phyloP scores from a whole-genome alignment of 2,329 filamentous ascomycete species.

The Apiospora pterosperma region DNA sequence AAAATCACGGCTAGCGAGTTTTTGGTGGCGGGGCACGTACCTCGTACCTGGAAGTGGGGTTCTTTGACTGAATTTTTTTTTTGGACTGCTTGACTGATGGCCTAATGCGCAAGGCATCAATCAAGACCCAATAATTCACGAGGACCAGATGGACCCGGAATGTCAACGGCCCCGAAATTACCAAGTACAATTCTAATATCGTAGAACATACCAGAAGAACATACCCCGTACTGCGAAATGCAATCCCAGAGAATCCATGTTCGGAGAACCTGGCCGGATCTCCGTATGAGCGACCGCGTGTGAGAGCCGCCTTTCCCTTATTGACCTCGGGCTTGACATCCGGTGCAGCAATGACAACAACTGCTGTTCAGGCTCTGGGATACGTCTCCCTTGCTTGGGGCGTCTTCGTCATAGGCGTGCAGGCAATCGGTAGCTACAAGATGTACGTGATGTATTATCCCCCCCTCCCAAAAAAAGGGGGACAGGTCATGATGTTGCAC shows the following conservation, averaged over 20 bases:
- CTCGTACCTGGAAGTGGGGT: background rate
- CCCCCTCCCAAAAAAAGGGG: background rate
- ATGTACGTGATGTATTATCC: slow-evolving; percentile 38
- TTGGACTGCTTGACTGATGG: background rate
- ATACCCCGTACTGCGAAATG: background rate
- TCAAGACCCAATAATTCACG: background rate
- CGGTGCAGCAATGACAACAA: slow-evolving; percentile 12
- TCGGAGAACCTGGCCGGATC: background rate
- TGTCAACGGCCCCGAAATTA: background rate
- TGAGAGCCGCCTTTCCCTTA: background rate
- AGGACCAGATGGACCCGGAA: background rate
- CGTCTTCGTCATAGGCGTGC: slow-evolving; percentile 47
- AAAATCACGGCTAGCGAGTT: slow-evolving; percentile 5
- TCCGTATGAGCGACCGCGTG: background rate
- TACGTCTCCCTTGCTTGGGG: slow-evolving; percentile 51
- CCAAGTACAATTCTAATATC: background rate
- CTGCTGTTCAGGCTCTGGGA: slow-evolving; percentile 32
- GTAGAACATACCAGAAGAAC: too few species aligned
- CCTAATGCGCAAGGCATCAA: background rate
- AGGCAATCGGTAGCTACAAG: slow-evolving; percentile 52
- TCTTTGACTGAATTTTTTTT: background rate
- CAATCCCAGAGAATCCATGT: background rate
- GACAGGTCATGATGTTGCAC: background rate
- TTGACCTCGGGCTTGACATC: background rate
- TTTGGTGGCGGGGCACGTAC: background rate